These are phyloP conservation scores for Shiraia bambusicola DNA, from an alignment of 2,329 filamentous ascomycete species.

Conservation along the genomic window DNA sequence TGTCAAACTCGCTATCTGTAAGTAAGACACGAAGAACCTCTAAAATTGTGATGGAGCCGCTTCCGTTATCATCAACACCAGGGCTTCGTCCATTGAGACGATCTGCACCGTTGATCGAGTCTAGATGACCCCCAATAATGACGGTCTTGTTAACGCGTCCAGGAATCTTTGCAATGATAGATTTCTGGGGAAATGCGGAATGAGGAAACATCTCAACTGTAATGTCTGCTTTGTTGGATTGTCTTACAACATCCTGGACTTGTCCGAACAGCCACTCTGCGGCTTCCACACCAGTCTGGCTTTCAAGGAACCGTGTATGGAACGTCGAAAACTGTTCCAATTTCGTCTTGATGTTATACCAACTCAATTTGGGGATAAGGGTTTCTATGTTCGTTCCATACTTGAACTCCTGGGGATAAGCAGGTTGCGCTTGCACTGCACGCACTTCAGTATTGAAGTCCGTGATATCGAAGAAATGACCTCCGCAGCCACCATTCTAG, in stretches of 20 bases:
- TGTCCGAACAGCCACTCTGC: constrained; percentile 79
- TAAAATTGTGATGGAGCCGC: constrained; percentile 86
- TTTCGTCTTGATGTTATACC: constrained; percentile 20
- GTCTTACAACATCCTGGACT: constrained; percentile 69
- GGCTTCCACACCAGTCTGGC: constrained; percentile 65
- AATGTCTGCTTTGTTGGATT: constrained; percentile 69
- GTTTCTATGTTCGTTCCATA: constrained; percentile 13
- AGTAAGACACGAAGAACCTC: constrained; percentile 83
- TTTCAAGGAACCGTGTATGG: constrained; percentile 21
- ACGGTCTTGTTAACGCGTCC: constrained; percentile 78
- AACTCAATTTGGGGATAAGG: constrained; percentile 16
- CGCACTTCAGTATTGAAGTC: constrained; percentile 16
- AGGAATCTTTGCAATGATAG: constrained; percentile 83
- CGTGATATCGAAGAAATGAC: constrained; percentile 26
- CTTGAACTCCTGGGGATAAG: constrained; percentile 17
- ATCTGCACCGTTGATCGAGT: constrained; percentile 7
- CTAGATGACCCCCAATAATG: constrained; percentile 77
- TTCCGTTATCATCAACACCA: constrained; percentile 72
- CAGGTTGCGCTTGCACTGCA: constrained; percentile 11
- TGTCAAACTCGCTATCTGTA: constrained; percentile 64
- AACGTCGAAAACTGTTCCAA: constrained; percentile 18
- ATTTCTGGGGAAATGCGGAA: constrained; percentile 75
- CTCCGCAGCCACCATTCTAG: constrained; percentile 19
- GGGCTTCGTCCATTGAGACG: constrained; percentile 47
- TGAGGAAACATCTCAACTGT: constrained; percentile 72